Conservation (phyloP, 2,329 filamentous ascomycete species). For the Paecilomyces sp. region DNA sequence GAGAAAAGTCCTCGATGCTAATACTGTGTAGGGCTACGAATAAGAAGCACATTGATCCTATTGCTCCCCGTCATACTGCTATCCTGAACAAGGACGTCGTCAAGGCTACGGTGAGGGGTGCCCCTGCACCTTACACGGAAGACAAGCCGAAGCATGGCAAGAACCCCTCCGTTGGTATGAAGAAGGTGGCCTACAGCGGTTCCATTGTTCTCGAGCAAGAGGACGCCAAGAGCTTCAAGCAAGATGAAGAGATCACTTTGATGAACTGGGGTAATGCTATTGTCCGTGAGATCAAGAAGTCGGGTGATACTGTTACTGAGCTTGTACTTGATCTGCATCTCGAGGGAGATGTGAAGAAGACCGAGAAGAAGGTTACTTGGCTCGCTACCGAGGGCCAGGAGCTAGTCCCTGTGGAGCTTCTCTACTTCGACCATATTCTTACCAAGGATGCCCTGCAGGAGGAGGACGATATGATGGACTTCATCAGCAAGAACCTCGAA, state of each 20-base stretch:
- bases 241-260: conserved; percentile 85
- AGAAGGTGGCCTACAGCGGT: conserved; percentile 74
- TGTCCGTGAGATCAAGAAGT: conserved; percentile 45
- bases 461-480: conserved; percentile 78
- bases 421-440: conserved; percentile 92
- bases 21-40: conserved; percentile 40
- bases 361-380: conserved; percentile 96
- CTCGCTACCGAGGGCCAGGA: conserved; percentile 68
- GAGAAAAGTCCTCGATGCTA: not conserved
- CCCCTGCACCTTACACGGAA: conserved; percentile 56
- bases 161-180: conserved; percentile 75
- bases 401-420: conserved; percentile 74
- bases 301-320: conserved; percentile 50
- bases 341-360: conserved; percentile 88
- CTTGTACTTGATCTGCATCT: conserved; percentile 84
- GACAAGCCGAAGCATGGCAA: conserved; percentile 85
- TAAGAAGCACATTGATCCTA: conserved; percentile 75
- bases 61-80: conserved; percentile 66
- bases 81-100: conserved; percentile 66
- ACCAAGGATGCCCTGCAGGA: conserved; percentile 92
- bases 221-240: conserved; percentile 72
- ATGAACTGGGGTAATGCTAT: conserved; percentile 80
- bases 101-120: conserved; percentile 60
- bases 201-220: conserved; percentile 77
- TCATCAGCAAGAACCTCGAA: conserved; percentile 68